A percentile compares a stretch with the other conserved stretches of the same genome.
Conservation (phyloP, 768 basidiomycete species). For the Auriscalpium vulgare region DNA sequence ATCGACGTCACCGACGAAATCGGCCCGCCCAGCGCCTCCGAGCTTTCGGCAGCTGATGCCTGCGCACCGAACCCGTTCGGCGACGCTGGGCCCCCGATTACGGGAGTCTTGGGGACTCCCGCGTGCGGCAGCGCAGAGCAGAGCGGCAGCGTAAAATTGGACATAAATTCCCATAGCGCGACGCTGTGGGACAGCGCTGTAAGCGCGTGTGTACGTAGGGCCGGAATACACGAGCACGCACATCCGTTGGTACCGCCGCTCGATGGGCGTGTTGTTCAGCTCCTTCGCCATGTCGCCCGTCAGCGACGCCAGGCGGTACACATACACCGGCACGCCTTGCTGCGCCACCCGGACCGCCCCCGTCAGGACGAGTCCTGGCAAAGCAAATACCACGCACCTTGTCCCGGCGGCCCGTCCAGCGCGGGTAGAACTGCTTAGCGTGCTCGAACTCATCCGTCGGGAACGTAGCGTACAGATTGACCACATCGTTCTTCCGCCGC, state of each 20-base stretch:
- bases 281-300: conserved; percentile 47
- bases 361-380: too few species aligned
- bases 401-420: conserved; percentile 75
- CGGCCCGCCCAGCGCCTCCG: conserved; percentile 32
- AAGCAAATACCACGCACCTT: conserved; percentile 35
- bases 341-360: conserved; percentile 17
- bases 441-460: conserved; percentile 50
- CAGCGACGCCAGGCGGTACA: conserved; percentile 66
- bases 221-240: conserved; percentile 23
- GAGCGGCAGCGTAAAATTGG: conserved; percentile 53
- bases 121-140: conserved; percentile 54
- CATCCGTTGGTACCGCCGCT: conserved; percentile 65
- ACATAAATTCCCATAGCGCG: conserved; percentile 60
- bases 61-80: too few species aligned
- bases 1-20: conserved; percentile 58
- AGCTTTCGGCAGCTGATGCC: not conserved
- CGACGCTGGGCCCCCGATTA: too few species aligned
- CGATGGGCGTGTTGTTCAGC: conserved; percentile 42
- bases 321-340: conserved; percentile 66
- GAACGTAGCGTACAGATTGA: conserved; percentile 55
- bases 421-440: conserved; percentile 60
- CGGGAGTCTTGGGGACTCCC: conserved; percentile 13
- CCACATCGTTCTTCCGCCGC: conserved; percentile 55
- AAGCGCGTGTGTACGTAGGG: not conserved
- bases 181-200: conserved; percentile 32